Evolutionary conservation across 495 filamentous ascomycete species (phyloP).

Genomic region (Penicillium pancosmium): DNA sequence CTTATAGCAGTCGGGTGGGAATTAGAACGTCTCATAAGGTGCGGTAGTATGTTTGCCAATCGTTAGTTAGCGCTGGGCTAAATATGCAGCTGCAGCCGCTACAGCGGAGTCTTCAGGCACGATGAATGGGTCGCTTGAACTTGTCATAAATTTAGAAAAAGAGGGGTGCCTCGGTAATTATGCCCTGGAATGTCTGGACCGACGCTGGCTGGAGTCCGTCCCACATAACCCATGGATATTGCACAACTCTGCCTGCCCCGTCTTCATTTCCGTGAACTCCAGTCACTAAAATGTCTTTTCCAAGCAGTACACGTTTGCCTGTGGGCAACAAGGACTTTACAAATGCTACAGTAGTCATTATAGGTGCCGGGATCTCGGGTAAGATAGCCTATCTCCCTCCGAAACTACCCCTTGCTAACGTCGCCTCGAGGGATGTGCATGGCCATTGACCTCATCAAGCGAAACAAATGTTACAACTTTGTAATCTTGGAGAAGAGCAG

Average conservation of each 20-base stretch:
- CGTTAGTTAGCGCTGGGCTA: neutral
- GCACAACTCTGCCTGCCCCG: neutral
- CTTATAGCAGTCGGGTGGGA: too few relatives aligned
- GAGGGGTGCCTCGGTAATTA: neutral
- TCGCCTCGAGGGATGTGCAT: slow-evolving; percentile 50
- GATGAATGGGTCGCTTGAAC: neutral
- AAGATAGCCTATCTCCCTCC: neutral
- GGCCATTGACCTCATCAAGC: slow-evolving; percentile 59
- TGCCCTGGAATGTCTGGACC: neutral
- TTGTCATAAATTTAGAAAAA: neutral
- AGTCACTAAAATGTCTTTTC: slow-evolving; percentile 13
- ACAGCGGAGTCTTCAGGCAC: neutral
- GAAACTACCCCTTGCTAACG: neutral
- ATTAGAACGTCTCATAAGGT: too few relatives aligned
- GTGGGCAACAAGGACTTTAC: slow-evolving; percentile 38
- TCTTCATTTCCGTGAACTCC: neutral
- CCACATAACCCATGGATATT: neutral
- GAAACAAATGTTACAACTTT: slow-evolving; percentile 55
- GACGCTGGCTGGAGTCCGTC: neutral
- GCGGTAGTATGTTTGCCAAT: neutral
- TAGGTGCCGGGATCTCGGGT: slow-evolving; percentile 55
- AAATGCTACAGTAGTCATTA: slow-evolving; percentile 54
- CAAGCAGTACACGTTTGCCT: slow-evolving; percentile 21
- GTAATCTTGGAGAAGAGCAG: slow-evolving; percentile 58
- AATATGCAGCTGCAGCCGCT: neutral